phyloP scores from a whole-genome alignment of 805 yeast genomes.

The Yarrowia sp. region DNA sequence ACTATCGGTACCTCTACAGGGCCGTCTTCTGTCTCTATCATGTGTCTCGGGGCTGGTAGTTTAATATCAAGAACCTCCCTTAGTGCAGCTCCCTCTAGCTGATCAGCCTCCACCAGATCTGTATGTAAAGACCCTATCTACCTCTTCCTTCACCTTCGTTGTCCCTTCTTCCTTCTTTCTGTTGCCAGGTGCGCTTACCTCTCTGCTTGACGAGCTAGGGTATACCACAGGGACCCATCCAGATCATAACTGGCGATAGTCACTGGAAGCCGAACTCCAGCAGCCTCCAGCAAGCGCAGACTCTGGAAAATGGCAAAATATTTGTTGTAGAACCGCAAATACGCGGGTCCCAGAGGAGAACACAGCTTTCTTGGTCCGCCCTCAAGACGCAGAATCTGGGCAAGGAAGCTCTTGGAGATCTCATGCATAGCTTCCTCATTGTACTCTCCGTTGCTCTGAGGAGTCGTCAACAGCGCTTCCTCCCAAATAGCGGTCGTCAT shows the following conservation, averaged over 20 bases:
- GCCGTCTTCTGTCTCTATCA: too few relatives aligned
- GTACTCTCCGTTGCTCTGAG: constrained; percentile 20
- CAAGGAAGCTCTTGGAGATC: not conserved
- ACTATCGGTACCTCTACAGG: too few relatives aligned
- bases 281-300: constrained; percentile 18
- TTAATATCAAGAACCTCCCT: too few relatives aligned
- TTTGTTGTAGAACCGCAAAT: constrained; percentile 28
- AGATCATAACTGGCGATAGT: constrained; percentile 3
- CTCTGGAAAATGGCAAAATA: constrained; percentile 27
- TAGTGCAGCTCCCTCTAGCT: too few relatives aligned
- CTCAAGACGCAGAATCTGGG: constrained; percentile 2
- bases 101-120: too few relatives aligned
- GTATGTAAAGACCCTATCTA: too few relatives aligned
- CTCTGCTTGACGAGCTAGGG: not conserved
- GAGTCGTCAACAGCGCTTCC: constrained; percentile 10
- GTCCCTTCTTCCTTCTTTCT: too few relatives aligned
- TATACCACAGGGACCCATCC: constrained; percentile 26
- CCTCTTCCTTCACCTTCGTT: too few relatives aligned
- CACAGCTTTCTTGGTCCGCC: constrained; percentile 3
- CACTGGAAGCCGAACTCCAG: constrained; percentile 7
- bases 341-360: not conserved
- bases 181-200: not conserved
- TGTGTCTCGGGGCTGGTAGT: too few relatives aligned
- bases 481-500: constrained; percentile 15
- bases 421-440: constrained; percentile 8